phyloP scores from a whole-genome alignment of 2,329 filamentous ascomycete species.

The Pseudodiploospora longispora region DNA sequence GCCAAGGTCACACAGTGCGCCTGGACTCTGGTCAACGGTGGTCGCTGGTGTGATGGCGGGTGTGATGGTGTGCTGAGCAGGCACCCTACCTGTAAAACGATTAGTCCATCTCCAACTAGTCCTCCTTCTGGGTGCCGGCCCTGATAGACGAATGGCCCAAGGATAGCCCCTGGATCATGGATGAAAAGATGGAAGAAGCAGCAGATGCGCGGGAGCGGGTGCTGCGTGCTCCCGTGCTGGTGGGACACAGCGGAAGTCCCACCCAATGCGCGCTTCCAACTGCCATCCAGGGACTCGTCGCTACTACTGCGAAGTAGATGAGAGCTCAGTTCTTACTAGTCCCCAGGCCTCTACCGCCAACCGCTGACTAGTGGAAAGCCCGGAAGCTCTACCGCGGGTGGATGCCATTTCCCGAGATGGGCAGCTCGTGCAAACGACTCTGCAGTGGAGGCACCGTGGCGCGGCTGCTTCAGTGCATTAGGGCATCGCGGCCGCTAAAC shows the following conservation, averaged over 20 bases:
- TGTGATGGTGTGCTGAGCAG: too few relatives aligned
- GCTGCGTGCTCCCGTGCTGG: conserved; percentile 9
- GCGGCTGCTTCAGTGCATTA: conserved; percentile 15
- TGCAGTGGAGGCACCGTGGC: conserved; percentile 4
- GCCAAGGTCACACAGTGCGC: conserved; percentile 5
- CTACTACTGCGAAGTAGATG: too few relatives aligned
- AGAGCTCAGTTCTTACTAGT: too few relatives aligned
- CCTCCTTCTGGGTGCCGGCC: too few relatives aligned
- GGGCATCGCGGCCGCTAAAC: conserved; percentile 22
- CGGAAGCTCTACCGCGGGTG: conserved; percentile 7
- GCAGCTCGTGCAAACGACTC: conserved; percentile 3
- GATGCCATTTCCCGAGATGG: too few relatives aligned
- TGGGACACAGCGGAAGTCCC: conserved; percentile 9
- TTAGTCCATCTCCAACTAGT: too few relatives aligned
- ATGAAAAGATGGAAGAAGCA: not conserved
- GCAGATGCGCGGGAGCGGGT: conserved; percentile 7
- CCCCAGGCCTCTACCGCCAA: too few relatives aligned
- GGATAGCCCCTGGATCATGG: too few relatives aligned
- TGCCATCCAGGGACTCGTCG: too few relatives aligned
- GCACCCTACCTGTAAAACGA: too few relatives aligned
- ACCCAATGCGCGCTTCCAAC: conserved; percentile 2
- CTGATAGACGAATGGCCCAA: too few relatives aligned
- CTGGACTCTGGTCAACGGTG: conserved; percentile 4
- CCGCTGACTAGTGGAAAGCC: not conserved
- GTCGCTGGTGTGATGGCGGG: not conserved